Percentiles rank a stretch among this genome's conserved stretches.
These are phyloP conservation scores for Dipteronia sinensis DNA, from an alignment of 345 rosid species.

Conservation along the genomic window DNA sequence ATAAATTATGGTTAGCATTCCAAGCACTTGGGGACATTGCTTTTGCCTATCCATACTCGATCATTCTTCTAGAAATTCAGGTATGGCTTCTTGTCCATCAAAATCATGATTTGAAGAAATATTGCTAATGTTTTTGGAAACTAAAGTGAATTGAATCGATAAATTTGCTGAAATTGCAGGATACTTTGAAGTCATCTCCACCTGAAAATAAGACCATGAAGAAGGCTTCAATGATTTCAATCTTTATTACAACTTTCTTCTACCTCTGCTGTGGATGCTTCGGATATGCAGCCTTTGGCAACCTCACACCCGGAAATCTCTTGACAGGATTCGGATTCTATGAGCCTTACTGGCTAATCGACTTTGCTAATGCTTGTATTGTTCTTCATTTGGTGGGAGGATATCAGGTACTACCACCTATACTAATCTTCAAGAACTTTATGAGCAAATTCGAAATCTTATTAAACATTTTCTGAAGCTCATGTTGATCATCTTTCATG, in stretches of 20 bases:
- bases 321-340: constrained; percentile 46
- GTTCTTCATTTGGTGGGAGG: constrained; percentile 55
- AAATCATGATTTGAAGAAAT: not conserved
- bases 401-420: constrained; percentile 48
- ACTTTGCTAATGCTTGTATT: constrained; percentile 49
- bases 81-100: constrained; percentile 24
- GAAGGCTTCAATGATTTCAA: constrained; percentile 37
- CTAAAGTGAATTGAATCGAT: not conserved
- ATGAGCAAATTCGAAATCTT: too few relatives aligned
- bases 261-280: constrained; percentile 46
- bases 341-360: constrained; percentile 51
- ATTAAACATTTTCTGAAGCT: not conserved
- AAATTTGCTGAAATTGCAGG: constrained; percentile 22
- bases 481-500: not conserved
- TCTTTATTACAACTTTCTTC: constrained; percentile 40
- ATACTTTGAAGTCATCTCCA: constrained; percentile 47
- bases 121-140: too few relatives aligned
- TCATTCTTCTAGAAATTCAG: constrained; percentile 69
- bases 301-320: constrained; percentile 40
- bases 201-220: constrained; percentile 53
- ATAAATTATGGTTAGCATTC: constrained; percentile 50
- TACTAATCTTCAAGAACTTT: too few relatives aligned
- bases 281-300: constrained; percentile 52
- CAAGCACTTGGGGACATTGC: constrained; percentile 69
- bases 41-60: constrained; percentile 59